Evolutionary conservation across 1,284 basidiomycete species (phyloP).

Genomic region (Ceratobasidium sp.): DNA sequence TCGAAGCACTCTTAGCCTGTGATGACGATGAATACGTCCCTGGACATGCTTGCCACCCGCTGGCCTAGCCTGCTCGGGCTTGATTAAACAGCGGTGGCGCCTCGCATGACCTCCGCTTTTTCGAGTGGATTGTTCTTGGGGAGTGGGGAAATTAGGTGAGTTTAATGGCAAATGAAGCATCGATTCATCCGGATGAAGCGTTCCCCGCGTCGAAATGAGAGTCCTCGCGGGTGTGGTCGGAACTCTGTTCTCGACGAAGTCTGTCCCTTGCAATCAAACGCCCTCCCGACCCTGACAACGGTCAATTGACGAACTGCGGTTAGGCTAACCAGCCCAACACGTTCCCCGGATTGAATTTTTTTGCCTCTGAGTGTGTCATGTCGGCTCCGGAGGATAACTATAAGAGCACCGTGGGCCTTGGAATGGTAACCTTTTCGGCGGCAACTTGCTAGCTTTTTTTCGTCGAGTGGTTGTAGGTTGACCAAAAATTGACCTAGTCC

Average conservation of each 20-base stretch:
- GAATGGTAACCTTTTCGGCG: constrained; percentile 11
- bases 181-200: neutral
- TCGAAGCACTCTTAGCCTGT: neutral
- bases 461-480: neutral
- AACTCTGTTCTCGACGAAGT: neutral
- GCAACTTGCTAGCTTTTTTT: neutral
- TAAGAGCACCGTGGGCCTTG: neutral
- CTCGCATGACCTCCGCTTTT: neutral
- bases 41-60: neutral
- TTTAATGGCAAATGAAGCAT: neutral
- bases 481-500: neutral
- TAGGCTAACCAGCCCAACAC: neutral
- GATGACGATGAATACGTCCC: too few relatives aligned
- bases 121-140: neutral
- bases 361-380: neutral
- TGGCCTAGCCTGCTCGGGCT: constrained; percentile 2
- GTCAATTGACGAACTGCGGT: constrained; percentile 7
- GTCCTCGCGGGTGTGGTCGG: neutral
- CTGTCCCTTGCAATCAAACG: constrained; percentile 12
- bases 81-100: constrained; percentile 9
- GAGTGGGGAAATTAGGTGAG: neutral
- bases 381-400: neutral
- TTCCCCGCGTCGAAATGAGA: neutral
- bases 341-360: neutral
- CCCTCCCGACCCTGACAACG: neutral